Conservation (phyloP, 2,329 filamentous ascomycete species). For the Nothophoma quercina region DNA sequence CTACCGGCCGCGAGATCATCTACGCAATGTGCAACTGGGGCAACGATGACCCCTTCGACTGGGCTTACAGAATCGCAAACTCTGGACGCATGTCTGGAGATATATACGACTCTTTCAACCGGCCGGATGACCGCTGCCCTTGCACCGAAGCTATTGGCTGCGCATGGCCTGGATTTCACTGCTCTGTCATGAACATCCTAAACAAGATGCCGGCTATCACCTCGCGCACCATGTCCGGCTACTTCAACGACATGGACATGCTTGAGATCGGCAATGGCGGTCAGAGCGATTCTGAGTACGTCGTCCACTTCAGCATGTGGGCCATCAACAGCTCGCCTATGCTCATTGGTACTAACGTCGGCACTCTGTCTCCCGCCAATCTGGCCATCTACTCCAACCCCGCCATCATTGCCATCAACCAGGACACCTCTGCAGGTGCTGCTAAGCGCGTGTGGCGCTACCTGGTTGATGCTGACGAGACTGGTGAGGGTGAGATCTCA, state of each 20-base stretch:
- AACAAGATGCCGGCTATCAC: slow-evolving; percentile 56
- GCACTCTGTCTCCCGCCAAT: slow-evolving; percentile 49
- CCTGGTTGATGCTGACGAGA: slow-evolving; percentile 52
- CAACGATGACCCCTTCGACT: slow-evolving; percentile 56
- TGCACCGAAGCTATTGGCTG: slow-evolving; percentile 54
- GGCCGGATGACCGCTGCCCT: slow-evolving; percentile 53
- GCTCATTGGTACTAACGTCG: slow-evolving; percentile 57
- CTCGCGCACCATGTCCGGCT: slow-evolving; percentile 52
- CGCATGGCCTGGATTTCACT: slow-evolving; percentile 56
- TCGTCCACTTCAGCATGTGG: slow-evolving; percentile 59
- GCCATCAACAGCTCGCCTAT: slow-evolving; percentile 57
- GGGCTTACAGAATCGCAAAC: slow-evolving; percentile 58
- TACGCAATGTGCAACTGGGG: slow-evolving; percentile 63
- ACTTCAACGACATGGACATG: slow-evolving; percentile 60
- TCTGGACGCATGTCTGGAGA: slow-evolving; percentile 58
- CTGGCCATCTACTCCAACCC: slow-evolving; percentile 58
- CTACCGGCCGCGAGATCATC: slow-evolving; percentile 55
- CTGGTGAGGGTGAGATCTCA: slow-evolving; percentile 57
- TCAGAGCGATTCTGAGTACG: slow-evolving; percentile 52
- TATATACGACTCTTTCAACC: slow-evolving; percentile 57
- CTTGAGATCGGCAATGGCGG: slow-evolving; percentile 58
- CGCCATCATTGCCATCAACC: slow-evolving; percentile 59
- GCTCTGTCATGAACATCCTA: slow-evolving; percentile 59
- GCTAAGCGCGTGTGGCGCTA: slow-evolving; percentile 57
- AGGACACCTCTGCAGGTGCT: slow-evolving; percentile 54